Base-by-base conservation (phyloP, 306 rosid genomes). In the Aeschynomene evenia region DNA sequence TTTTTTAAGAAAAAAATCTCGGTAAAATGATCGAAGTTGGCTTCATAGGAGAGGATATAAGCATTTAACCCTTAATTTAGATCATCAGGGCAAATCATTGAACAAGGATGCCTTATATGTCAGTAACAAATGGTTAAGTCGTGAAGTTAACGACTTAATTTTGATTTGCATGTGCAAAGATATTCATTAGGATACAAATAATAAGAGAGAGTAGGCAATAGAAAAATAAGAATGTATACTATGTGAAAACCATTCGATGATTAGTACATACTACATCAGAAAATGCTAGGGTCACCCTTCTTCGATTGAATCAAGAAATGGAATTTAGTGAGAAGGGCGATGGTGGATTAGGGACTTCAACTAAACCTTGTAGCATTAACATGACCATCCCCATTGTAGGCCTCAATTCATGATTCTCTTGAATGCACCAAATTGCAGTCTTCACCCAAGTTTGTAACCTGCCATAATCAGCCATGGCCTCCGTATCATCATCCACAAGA, bases 361-460 rank as follows among this genome's bases (percentile, higher is more conserved):
- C 68, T 13, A 48, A 19, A 11, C 80, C 84, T 71, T 83, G 68
- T 1, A 83, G 66, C 87, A 83, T 83, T 50, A 10, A 82, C 62
- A 76, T 8, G 19, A 76, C 84, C 34, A 26, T 76, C 65, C 68
- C 73, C 84, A 83, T 79, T 2, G 77, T 63, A 31, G 87, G 84
- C 74, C 80, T 79, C 65, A 42, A 15, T 40, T 79, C 68, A 7
- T 65, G 81, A 9, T 68, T 60, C 63, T 79, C 84, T 12, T 76
- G 79, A 58, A 83, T 76, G 75, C 84, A 83, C 87, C 79, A 83
- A 13, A 83, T 39, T 72, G 84, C 77, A 61, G 57, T 68, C 57
- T 51, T 76, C 2, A 79, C 66, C 84, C 82, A 83, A 9, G 31
- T 72, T 6, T 67, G 56, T 3, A 82, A 6, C 75, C 75, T 76